Evolutionary conservation across 345 rosid species (phyloP), one percentile per base, ranked within the genome.

Genomic region (Populus pruinosa): DNA sequence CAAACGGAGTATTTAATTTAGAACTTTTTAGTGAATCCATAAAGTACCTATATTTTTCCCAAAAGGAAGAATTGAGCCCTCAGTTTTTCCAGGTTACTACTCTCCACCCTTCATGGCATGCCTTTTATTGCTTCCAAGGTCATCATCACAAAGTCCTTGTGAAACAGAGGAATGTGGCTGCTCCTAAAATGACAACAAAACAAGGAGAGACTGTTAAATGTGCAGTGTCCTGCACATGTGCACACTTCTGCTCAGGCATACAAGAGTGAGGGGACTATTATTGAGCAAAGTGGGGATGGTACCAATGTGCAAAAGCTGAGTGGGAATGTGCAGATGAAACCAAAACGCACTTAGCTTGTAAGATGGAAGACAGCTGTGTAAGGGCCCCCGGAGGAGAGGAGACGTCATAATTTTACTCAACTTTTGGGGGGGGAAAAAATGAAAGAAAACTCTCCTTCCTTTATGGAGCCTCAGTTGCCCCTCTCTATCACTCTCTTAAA

Each of bases 321-420:
- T 25, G 80, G 85, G 50, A 81, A 81, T 69, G 68, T 77, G 79
- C 77, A 80, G 78, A 78, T 64, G 77, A 68, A 56, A 75, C 79
- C 79, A 88, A 84, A 79, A 82, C 76, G 79, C 77, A 64, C 86
- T 77, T 75, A 72, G 56, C 75, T 59, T 77, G 71, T 36, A 71
- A 72, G 70, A 68, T 70, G 75, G 83, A 72, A 25, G 16, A 74
- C 90, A 85, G 91, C 90, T 85, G 83, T 84, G 53, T 33, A 69
- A 79, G 81, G 89, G 76, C 75, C 87, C 87, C n/a, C 0, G 63
- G 23, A 35, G 25, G 38, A 43, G 8, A 69, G 17, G 41, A 43
- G 25, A 9, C 20, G 71, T 69, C 35, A 62, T 69, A 0, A 67
- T 49, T 8, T 65, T 39, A 14, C 70, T 71, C 79, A 20, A 20